Conservation (phyloP, 1,284 basidiomycete species). For the Agroathelia rolfsii region DNA sequence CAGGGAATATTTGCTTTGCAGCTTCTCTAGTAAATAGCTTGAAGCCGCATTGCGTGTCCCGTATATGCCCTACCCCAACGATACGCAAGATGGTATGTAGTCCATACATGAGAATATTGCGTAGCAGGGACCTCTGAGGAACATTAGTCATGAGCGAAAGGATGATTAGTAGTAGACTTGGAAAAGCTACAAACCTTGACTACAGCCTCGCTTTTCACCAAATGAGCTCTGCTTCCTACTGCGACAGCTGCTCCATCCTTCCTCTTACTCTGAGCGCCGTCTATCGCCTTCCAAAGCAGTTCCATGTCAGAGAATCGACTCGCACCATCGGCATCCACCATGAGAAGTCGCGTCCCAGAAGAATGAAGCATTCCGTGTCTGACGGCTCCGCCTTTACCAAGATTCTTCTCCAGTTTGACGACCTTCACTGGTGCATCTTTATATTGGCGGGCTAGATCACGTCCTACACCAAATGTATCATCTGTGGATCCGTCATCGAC, state of each 20-base stretch:
- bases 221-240: conserved; percentile 83
- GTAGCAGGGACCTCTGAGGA: conserved; percentile 68
- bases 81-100: conserved; percentile 79
- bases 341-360: conserved; percentile 71
- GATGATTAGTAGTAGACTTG: conserved; percentile 1
- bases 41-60: conserved; percentile 95
- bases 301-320: conserved; percentile 79
- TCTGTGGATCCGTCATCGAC: conserved; percentile 88
- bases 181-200: conserved; percentile 86
- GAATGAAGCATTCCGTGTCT: conserved; percentile 81
- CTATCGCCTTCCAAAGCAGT: conserved; percentile 64
- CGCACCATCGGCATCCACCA: conserved; percentile 92
- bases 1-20: conserved; percentile 74
- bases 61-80: conserved; percentile 79
- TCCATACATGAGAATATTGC: conserved; percentile 88
- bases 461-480: conserved; percentile 55
- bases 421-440: conserved; percentile 56
- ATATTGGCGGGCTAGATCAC: conserved; percentile 54
- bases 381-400: conserved; percentile 90
- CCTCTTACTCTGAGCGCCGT: no score
- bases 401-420: conserved; percentile 68
- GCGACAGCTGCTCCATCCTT: conserved; percentile 55
- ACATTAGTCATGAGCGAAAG: not conserved
- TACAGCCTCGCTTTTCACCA: conserved; percentile 87
- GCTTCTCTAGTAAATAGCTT: conserved; percentile 82